These are phyloP conservation scores for Biancaea sappan DNA, from an alignment of 306 rosid species.

Conservation along the genomic window DNA sequence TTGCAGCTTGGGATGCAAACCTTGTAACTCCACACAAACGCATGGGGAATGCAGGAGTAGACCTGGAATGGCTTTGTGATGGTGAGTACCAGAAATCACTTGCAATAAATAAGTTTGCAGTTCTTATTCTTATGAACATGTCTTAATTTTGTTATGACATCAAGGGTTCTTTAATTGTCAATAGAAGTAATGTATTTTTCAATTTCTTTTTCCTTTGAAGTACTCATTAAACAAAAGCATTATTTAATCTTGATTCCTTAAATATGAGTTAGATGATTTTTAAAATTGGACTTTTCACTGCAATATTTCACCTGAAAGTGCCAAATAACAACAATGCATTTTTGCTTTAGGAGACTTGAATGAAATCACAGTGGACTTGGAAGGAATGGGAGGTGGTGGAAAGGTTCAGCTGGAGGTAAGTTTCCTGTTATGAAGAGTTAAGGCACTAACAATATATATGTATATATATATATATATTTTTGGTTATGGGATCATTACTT, in stretches of 20 bases:
- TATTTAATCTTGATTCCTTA: not conserved
- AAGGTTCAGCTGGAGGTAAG: conserved; percentile 83
- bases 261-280: not conserved
- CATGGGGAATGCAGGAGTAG: conserved; percentile 85
- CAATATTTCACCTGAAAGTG: conserved; percentile 10
- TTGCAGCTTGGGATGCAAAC: conserved; percentile 99
- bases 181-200: conserved; percentile 2
- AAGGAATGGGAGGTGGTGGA: conserved; percentile 99
- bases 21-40: conserved; percentile 96
- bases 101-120: conserved; percentile 27
- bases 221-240: not conserved
- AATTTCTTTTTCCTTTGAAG: conserved; percentile 9
- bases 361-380: conserved; percentile 82
- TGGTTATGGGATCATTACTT: not conserved
- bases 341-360: conserved; percentile 69
- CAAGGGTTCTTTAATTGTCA: not conserved
- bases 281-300: conserved; percentile 15
- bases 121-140: conserved; percentile 10
- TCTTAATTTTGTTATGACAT: conserved; percentile 21
- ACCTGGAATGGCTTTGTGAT: conserved; percentile 77
- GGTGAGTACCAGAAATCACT: conserved; percentile 54
- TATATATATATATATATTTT: not conserved
- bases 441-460: not conserved
- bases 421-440: conserved; percentile 30
- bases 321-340: conserved; percentile 31